A percentile compares a stretch with the other conserved stretches of the same genome.
phyloP scores from a whole-genome alignment of 2,329 filamentous ascomycete genomes.

The Hymenoscyphus occultus region DNA sequence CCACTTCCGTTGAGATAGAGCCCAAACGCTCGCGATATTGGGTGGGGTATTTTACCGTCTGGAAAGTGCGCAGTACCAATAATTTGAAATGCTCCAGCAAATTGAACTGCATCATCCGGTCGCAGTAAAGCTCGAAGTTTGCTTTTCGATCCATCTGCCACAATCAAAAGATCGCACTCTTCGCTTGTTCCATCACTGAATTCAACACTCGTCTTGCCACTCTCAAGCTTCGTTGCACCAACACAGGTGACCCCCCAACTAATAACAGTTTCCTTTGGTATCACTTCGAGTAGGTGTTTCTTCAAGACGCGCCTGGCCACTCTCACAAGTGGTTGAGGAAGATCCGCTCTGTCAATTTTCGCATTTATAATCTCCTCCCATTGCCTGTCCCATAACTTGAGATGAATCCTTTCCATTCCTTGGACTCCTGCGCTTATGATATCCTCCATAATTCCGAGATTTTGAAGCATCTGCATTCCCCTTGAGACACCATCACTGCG shows the following conservation, averaged over 20 bases:
- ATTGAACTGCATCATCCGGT: slow-evolving; percentile 41
- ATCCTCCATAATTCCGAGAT: slow-evolving; percentile 40
- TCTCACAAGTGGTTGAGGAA: slow-evolving; percentile 40
- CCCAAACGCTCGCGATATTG: slow-evolving; percentile 42
- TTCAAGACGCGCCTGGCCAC: slow-evolving; percentile 40
- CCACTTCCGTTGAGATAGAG: slow-evolving; percentile 41
- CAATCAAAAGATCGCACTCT: slow-evolving; percentile 44
- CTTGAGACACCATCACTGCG: slow-evolving; percentile 37
- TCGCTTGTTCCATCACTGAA: slow-evolving; percentile 29
- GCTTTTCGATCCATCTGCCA: slow-evolving; percentile 45
- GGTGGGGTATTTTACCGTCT: slow-evolving; percentile 33
- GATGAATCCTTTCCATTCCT: slow-evolving; percentile 28
- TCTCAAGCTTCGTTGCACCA: slow-evolving; percentile 18
- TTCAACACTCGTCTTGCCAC: slow-evolving; percentile 23
- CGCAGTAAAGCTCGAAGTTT: slow-evolving; percentile 41
- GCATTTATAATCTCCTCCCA: slow-evolving; percentile 38
- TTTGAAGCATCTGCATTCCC: slow-evolving; percentile 40
- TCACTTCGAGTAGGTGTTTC: slow-evolving; percentile 36
- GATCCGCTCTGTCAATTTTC: slow-evolving; percentile 30
- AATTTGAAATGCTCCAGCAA: slow-evolving; percentile 41
- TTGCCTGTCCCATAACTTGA: slow-evolving; percentile 43
- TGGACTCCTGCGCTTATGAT: slow-evolving; percentile 36
- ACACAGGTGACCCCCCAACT: slow-evolving; percentile 6
- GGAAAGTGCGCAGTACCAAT: slow-evolving; percentile 41
- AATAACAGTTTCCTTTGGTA: not conserved